Conservation (phyloP, 257 asterid species). For the Vinca minor region DNA sequence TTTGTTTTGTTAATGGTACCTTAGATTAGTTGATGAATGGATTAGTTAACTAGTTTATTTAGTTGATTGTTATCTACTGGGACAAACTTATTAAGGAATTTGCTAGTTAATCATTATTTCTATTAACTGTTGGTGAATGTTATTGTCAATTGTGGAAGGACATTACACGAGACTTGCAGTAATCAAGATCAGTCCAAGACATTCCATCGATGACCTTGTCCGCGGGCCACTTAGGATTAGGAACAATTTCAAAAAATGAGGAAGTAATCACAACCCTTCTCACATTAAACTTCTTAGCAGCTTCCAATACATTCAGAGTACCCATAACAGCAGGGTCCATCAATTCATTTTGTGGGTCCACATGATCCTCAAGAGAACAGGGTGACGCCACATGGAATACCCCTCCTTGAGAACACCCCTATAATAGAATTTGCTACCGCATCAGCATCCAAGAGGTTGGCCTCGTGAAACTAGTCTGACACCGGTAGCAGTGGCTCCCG, state of each 20-base stretch:
- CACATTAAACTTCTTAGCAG: constrained; percentile 57
- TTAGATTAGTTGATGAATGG: no score
- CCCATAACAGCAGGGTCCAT: constrained; percentile 83
- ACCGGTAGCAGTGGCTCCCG: constrained; percentile 38
- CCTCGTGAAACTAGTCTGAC: constrained; percentile 52
- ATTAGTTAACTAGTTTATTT: no score
- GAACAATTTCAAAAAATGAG: constrained; percentile 80
- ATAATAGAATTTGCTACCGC: constrained; percentile 50
- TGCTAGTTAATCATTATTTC: no score
- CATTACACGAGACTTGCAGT: constrained; percentile 59
- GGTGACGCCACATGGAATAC: constrained; percentile 96
- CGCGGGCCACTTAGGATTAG: constrained; percentile 62
- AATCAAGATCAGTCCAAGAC: constrained; percentile 82
- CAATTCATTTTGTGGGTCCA: constrained; percentile 71
- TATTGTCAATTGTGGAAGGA: no score
- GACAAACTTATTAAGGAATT: no score
- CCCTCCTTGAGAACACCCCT: constrained; percentile 68
- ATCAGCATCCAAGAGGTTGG: constrained; percentile 45
- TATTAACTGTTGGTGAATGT: no score
- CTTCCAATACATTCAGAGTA: constrained; percentile 63
- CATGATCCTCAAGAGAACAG: constrained; percentile 74
- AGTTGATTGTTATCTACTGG: no score
- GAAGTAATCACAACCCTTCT: constrained; percentile 88
- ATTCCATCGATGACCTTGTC: constrained; percentile 60
- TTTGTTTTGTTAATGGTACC: no score